phyloP scores from a whole-genome alignment of 768 basidiomycete genomes.

The Gelatoporia subvermispora region DNA sequence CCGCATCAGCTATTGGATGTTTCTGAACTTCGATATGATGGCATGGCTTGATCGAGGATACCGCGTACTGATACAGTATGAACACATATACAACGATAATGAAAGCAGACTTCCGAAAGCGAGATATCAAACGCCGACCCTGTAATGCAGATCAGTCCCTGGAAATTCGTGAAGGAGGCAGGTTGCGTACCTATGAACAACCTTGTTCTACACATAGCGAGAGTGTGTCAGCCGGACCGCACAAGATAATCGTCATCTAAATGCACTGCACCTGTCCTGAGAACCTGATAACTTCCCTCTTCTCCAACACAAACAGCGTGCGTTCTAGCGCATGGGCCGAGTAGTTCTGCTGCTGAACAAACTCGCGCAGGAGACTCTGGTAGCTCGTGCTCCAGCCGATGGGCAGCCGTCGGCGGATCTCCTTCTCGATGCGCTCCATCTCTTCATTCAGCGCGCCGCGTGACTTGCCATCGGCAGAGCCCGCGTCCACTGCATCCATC shows the following conservation, averaged over 20 bases:
- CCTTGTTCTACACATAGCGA: constrained; percentile 43
- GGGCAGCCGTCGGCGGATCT: constrained; percentile 75
- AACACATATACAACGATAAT: constrained; percentile 7
- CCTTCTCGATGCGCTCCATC: constrained; percentile 85
- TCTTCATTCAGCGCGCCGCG: constrained; percentile 91
- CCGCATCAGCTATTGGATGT: too few species aligned
- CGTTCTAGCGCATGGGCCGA: constrained; percentile 88
- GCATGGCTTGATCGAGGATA: not conserved
- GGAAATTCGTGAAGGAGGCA: too few species aligned
- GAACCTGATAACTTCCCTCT: constrained; percentile 91
- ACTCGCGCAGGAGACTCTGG: constrained; percentile 87
- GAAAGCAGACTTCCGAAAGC: not conserved
- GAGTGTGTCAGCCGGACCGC: not conserved
- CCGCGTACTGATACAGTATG: not conserved
- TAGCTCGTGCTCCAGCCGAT: constrained; percentile 98
- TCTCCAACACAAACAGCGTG: constrained; percentile 88
- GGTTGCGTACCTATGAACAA: constrained; percentile 40
- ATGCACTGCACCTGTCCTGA: constrained; percentile 57
- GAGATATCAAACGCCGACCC: too few species aligned
- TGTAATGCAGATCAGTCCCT: too few species aligned
- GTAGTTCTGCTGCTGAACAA: constrained; percentile 89
- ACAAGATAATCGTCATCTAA: not conserved
- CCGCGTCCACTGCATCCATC: constrained; percentile 97
- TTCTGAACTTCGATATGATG: not conserved
- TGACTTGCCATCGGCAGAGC: constrained; percentile 88